phyloP scores from a whole-genome alignment of 2,329 filamentous ascomycete genomes.

The Aspergillus quadricinctus region DNA sequence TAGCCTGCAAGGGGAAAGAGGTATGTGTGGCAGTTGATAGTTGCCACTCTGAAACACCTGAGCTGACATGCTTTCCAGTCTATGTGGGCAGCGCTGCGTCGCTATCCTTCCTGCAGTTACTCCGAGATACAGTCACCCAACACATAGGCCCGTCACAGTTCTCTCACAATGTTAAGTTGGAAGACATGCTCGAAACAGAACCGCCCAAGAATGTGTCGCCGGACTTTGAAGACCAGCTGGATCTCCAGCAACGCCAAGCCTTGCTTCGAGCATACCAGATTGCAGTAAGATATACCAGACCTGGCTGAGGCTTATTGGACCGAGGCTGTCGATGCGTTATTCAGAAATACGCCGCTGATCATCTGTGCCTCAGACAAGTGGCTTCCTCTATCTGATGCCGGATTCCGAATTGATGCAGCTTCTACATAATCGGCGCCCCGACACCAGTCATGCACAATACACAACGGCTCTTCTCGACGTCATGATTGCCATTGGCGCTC shows the following conservation, averaged over 20 bases:
- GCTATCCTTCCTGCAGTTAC: slow-evolving; percentile 54
- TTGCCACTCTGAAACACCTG: slow-evolving; percentile 31
- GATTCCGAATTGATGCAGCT: slow-evolving; percentile 29
- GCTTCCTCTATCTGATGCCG: slow-evolving; percentile 33
- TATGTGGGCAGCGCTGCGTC: slow-evolving; percentile 31
- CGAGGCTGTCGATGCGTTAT: no score
- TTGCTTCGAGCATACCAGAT: slow-evolving; percentile 29
- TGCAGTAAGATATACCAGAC: slow-evolving; percentile 15
- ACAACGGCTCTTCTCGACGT: slow-evolving; percentile 37
- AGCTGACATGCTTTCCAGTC: slow-evolving; percentile 36
- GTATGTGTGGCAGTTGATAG: slow-evolving; percentile 25
- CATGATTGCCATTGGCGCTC: slow-evolving; percentile 52
- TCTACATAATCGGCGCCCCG: slow-evolving; percentile 1
- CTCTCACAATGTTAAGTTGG: slow-evolving; percentile 48
- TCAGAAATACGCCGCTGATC: background rate
- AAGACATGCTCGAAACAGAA: slow-evolving; percentile 52
- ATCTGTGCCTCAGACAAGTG: slow-evolving; percentile 33
- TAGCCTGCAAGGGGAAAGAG: slow-evolving; percentile 50
- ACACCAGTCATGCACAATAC: slow-evolving; percentile 19
- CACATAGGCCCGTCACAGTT: slow-evolving; percentile 54
- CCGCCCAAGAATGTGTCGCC: slow-evolving; percentile 30
- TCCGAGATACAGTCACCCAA: slow-evolving; percentile 45
- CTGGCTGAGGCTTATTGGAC: background rate
- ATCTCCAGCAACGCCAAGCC: slow-evolving; percentile 27
- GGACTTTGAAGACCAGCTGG: slow-evolving; percentile 29